A percentile compares a stretch with the other conserved stretches of the same genome.
phyloP scores from a whole-genome alignment of 345 rosid genomes.

The Populus deltoides region DNA sequence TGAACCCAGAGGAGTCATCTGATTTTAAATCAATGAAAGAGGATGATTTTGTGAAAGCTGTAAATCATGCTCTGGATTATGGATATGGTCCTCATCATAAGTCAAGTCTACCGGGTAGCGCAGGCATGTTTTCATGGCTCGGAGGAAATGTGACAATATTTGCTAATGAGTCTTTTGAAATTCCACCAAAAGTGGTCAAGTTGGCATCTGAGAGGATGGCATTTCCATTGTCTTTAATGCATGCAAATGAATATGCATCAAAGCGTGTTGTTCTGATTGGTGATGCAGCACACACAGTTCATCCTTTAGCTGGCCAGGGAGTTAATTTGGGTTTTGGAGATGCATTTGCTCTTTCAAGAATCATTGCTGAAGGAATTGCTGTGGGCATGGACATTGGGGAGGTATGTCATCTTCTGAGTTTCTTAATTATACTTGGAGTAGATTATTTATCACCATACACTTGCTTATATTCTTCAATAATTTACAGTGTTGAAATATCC shows the following conservation, averaged over 20 bases:
- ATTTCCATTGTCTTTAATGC: conserved; percentile 81
- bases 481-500: not conserved
- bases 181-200: conserved; percentile 73
- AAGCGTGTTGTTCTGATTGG: conserved; percentile 72
- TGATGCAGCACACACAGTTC: conserved; percentile 94
- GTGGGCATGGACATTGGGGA: conserved; percentile 82
- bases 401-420: conserved; percentile 42
- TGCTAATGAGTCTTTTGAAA: conserved; percentile 58
- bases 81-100: conserved; percentile 84
- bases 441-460: not conserved
- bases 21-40: conserved; percentile 68
- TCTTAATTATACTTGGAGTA: not conserved
- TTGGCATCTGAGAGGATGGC: conserved; percentile 77
- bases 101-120: conserved; percentile 37
- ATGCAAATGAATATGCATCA: conserved; percentile 65
- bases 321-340: conserved; percentile 94
- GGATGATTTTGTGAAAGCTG: conserved; percentile 66
- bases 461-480: not conserved
- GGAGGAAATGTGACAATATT: conserved; percentile 41
- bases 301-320: conserved; percentile 97
- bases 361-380: conserved; percentile 70
- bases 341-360: conserved; percentile 67
- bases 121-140: conserved; percentile 57
- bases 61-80: conserved; percentile 74
- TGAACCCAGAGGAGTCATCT: conserved; percentile 71